Evolutionary conservation across 192 early-diverging fungal species (phyloP), one percentile per base, ranked within the genome.

Genomic region (Entophlyctis helioformis): DNA sequence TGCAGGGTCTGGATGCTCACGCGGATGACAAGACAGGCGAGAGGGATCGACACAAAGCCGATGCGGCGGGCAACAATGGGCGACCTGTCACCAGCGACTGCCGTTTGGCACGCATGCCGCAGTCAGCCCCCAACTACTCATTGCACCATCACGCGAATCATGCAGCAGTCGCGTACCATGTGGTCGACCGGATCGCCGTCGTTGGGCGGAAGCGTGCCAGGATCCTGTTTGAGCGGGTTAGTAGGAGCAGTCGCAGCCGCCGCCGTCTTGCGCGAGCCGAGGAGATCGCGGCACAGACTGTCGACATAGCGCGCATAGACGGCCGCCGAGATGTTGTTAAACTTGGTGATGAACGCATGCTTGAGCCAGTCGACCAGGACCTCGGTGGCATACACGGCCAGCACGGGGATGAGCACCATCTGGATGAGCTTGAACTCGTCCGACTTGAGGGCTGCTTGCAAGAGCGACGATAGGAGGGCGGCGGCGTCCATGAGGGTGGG

Each of bases 261-360:
- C n/a, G n/a, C n/a, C n/a, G n/a, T n/a, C n/a, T n/a, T n/a, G 12
- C 31, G 36, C 11, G 16, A 39, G 16, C 62, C 70, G 1, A 84
- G 76, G 27, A 98, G 51, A 60, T 96, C 95, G 42, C 82, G 68
- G 50, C 88, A 90, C 26, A 98, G 60, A 35, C 91, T 80, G 48
- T 92, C 90, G 3, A 78, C 71, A 54, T 85, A 98, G 39, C 80
- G 75, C 10, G 67, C 74, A 63, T 98, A 98, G 0, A 96, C 80
- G 23, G 80, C 74, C 3, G 89, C 85, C 22, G 84, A 60, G 48
- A 96, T 86, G 49, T 85, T 82, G 61, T 98, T 98, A 61, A 96
- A 94, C 52, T 96, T 96, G 11, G 86, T 87, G 39, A 98, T 89
- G 59, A 98, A 98, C 0, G 96, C 87, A 60, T 98, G 96, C 62